Percentiles rank a stretch among this genome's conserved stretches.
phyloP scores from a whole-genome alignment of 352 stramenopile genomes.

The Discostella stelligera region DNA sequence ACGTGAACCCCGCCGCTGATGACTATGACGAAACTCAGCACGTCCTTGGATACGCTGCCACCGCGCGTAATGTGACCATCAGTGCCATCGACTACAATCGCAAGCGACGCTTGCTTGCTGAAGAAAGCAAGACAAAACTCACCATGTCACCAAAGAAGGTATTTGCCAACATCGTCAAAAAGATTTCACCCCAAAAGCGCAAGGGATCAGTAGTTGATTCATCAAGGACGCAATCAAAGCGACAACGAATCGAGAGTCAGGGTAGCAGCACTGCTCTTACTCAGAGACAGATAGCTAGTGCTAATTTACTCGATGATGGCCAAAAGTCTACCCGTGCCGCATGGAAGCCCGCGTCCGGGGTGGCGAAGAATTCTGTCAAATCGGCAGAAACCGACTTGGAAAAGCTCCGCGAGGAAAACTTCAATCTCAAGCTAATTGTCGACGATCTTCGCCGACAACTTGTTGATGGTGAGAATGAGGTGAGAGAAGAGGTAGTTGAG shows the following conservation, averaged over 20 bases:
- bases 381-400: constrained; percentile 26
- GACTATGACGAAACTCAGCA: constrained; percentile 97
- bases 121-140: constrained; percentile 35
- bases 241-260: constrained; percentile 24
- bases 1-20: constrained; percentile 89
- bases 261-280: not conserved
- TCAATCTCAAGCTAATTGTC: constrained; percentile 38
- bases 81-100: constrained; percentile 54
- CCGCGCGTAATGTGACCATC: constrained; percentile 89
- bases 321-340: constrained; percentile 6
- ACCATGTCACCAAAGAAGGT: constrained; percentile 33
- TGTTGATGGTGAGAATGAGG: constrained; percentile 53
- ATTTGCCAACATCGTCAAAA: constrained; percentile 49
- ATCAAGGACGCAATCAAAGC: constrained; percentile 32
- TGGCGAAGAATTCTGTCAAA: constrained; percentile 1
- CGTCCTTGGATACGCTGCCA: constrained; percentile 91
- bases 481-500: constrained; percentile 75
- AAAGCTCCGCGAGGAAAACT: constrained; percentile 40
- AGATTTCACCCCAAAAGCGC: constrained; percentile 56
- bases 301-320: constrained; percentile 17
- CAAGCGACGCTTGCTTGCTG: constrained; percentile 44
- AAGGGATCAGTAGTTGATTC: constrained; percentile 21
- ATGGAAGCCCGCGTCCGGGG: constrained; percentile 6
- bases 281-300: constrained; percentile 14
- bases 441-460: constrained; percentile 45